These are phyloP conservation scores for Fusarium hainanense DNA, from an alignment of 2,329 filamentous ascomycete genomes.

Conservation along the genomic window DNA sequence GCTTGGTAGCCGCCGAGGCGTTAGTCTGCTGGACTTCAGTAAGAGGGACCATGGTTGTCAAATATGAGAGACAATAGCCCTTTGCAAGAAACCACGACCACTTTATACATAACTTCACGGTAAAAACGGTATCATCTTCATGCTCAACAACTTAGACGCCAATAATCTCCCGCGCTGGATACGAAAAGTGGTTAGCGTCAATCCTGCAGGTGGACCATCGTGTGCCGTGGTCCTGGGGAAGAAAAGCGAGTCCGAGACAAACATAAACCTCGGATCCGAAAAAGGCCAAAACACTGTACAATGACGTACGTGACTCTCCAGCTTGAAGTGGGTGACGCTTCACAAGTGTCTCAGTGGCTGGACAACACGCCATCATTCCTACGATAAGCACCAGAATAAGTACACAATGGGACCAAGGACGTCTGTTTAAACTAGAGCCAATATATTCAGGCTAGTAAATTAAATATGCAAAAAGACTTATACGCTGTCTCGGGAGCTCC, in stretches of 20 bases:
- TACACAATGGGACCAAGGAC: neutral
- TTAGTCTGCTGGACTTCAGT: slow-evolving; percentile 30
- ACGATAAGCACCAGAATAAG: neutral
- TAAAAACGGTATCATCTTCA: neutral
- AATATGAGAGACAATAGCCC: neutral
- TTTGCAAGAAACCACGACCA: neutral
- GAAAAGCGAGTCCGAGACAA: slow-evolving; percentile 31
- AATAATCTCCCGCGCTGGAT: slow-evolving; percentile 15
- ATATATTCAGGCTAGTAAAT: slow-evolving; percentile 35
- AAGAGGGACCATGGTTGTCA: slow-evolving; percentile 27
- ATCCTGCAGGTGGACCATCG: neutral
- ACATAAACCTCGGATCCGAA: neutral
- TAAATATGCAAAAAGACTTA: slow-evolving; percentile 40
- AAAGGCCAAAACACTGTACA: neutral
- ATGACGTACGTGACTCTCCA: slow-evolving; percentile 14
- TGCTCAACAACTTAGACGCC: neutral
- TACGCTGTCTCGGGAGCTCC: slow-evolving; percentile 31
- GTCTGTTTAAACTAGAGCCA: neutral
- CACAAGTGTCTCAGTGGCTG: neutral
- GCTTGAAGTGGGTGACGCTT: neutral
- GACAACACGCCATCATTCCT: slow-evolving; percentile 10
- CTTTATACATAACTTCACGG: neutral
- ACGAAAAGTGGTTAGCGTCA: slow-evolving; percentile 40
- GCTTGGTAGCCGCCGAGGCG: slow-evolving; percentile 4
- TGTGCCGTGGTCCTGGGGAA: neutral